phyloP scores from a whole-genome alignment of 176 grass and related monocot genomes.

The Hyparrhenia diplandra region DNA sequence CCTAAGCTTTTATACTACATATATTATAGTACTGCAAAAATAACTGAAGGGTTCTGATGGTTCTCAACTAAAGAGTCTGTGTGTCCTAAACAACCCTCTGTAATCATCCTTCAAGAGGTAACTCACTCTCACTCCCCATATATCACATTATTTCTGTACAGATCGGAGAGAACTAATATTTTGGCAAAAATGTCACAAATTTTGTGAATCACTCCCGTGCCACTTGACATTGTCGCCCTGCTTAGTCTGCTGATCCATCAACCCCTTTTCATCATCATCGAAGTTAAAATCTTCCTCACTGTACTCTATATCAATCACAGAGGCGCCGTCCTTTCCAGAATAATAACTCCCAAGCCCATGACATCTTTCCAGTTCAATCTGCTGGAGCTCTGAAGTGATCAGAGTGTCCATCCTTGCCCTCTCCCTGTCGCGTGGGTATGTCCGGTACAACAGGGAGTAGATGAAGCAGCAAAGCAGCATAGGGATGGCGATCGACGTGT shows the following conservation, averaged over 20 bases:
- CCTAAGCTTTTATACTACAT: too few species aligned
- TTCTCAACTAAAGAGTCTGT: neutral
- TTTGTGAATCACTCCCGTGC: neutral
- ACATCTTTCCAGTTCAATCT: constrained; percentile 44
- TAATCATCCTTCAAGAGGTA: neutral
- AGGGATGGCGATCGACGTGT: constrained; percentile 66
- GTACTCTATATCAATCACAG: constrained; percentile 51
- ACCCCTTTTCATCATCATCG: constrained; percentile 32
- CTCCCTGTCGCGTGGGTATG: constrained; percentile 75
- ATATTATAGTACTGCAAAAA: too few species aligned
- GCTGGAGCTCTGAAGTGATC: constrained; percentile 59
- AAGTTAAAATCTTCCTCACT: constrained; percentile 32
- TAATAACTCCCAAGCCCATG: neutral
- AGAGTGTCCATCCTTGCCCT: constrained; percentile 74
- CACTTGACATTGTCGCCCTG: neutral
- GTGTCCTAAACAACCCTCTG: neutral
- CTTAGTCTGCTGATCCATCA: constrained; percentile 35
- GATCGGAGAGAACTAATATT: neutral
- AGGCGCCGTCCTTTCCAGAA: constrained; percentile 16
- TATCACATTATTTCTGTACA: neutral
- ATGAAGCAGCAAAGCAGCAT: constrained; percentile 83
- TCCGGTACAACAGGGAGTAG: constrained; percentile 64
- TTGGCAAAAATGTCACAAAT: neutral
- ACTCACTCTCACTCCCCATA: neutral
- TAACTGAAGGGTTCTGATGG: neutral